Evolutionary conservation across 306 rosid species (phyloP).

Genomic region (Cotoneaster glaucophyllus): DNA sequence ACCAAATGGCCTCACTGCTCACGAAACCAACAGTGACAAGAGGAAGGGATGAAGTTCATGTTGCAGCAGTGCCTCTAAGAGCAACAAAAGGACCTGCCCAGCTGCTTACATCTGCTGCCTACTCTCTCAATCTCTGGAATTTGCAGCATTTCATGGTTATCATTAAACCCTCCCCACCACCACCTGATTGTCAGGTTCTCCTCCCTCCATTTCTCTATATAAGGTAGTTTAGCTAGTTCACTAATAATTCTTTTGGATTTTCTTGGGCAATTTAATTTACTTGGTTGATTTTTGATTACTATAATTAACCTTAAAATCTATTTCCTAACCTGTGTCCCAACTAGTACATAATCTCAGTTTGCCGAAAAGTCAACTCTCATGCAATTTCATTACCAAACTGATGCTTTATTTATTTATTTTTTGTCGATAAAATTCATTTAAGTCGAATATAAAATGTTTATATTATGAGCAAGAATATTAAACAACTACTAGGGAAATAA

Average conservation of each 20-base stretch:
- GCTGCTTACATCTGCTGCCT: slow-evolving; percentile 59
- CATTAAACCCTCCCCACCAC: slow-evolving; percentile 43
- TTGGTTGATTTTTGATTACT: background rate
- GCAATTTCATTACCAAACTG: background rate
- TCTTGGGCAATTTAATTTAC: background rate
- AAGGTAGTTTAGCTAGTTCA: background rate
- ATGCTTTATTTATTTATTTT: too few species aligned
- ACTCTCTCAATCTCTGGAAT: slow-evolving; percentile 72
- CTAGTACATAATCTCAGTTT: too few species aligned
- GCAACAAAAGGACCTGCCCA: slow-evolving; percentile 91
- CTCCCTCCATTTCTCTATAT: slow-evolving; percentile 1
- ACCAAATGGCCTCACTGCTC: slow-evolving; percentile 31
- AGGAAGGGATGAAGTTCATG: slow-evolving; percentile 65
- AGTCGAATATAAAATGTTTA: too few species aligned
- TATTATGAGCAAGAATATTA: too few species aligned
- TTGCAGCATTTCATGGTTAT: slow-evolving; percentile 86
- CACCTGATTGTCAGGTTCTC: slow-evolving; percentile 52
- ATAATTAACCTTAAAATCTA: too few species aligned
- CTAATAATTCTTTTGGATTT: background rate
- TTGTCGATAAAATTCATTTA: too few species aligned
- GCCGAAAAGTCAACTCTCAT: background rate
- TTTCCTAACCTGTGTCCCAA: too few species aligned
- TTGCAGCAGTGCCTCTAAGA: slow-evolving; percentile 74
- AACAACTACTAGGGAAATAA: too few species aligned
- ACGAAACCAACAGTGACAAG: slow-evolving; percentile 19